phyloP scores from a whole-genome alignment of 2,329 filamentous ascomycete genomes.

The Lasiodiplodia citricola region DNA sequence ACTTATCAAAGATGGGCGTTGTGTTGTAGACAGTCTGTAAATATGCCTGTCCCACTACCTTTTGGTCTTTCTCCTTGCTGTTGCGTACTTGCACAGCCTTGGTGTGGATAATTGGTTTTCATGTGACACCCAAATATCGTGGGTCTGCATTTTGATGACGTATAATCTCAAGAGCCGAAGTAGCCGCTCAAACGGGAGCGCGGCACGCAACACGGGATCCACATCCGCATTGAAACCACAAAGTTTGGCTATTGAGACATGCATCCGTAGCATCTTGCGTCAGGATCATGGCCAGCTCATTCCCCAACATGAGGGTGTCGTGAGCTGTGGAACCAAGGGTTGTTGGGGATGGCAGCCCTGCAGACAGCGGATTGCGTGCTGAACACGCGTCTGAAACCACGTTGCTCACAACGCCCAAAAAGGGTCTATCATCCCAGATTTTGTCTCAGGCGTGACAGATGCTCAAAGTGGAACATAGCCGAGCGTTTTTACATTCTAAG shows the following conservation, averaged over 20 bases:
- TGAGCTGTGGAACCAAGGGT: constrained; percentile 15
- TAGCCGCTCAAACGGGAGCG: neutral
- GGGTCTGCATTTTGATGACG: neutral
- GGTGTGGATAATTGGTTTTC: neutral
- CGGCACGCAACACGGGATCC: neutral
- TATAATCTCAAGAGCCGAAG: neutral
- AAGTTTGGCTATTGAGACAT: neutral
- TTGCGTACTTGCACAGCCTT: neutral
- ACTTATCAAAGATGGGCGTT: neutral
- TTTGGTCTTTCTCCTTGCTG: neutral
- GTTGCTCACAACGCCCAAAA: neutral
- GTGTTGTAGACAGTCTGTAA: neutral
- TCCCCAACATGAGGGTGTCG: neutral
- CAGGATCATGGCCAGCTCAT: neutral
- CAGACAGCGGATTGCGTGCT: neutral
- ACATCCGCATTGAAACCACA: neutral
- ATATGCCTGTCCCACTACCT: neutral
- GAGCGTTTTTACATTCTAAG: constrained; percentile 17
- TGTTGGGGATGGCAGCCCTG: neutral
- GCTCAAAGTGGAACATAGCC: neutral
- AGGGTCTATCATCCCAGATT: neutral
- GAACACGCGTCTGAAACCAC: constrained; percentile 9
- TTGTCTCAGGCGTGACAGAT: constrained; percentile 1
- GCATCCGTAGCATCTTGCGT: neutral
- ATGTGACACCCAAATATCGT: neutral